These are phyloP conservation scores for Eurotiales sp. DNA, from an alignment of 2,329 filamentous ascomycete genomes.

Conservation along the genomic window DNA sequence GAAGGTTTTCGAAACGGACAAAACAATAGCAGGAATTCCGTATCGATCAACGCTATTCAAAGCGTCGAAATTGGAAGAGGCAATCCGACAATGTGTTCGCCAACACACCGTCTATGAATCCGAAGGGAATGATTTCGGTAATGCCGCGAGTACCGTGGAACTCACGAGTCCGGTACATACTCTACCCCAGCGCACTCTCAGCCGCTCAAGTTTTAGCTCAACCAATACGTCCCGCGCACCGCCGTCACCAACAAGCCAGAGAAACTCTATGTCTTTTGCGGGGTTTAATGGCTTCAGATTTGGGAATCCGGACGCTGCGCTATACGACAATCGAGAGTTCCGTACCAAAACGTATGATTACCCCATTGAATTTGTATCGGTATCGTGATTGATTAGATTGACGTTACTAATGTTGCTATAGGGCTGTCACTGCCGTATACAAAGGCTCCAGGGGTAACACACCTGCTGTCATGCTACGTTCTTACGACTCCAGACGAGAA, in stretches of 20 bases:
- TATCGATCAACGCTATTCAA: constrained; percentile 95
- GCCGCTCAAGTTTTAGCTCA: constrained; percentile 78
- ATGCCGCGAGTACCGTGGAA: constrained; percentile 39
- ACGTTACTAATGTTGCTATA: constrained; percentile 34
- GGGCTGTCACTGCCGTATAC: constrained; percentile 86
- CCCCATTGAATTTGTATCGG: not conserved
- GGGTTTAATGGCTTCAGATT: constrained; percentile 48
- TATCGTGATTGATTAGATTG: not conserved
- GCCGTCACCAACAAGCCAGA: constrained; percentile 53
- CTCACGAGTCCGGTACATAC: constrained; percentile 48
- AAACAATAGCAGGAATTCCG: constrained; percentile 92
- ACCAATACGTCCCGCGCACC: constrained; percentile 65
- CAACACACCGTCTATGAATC: constrained; percentile 76
- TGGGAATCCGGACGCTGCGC: constrained; percentile 76
- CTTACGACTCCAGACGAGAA: constrained; percentile 92
- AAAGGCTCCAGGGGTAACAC: constrained; percentile 71
- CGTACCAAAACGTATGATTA: constrained; percentile 78
- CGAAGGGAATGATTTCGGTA: constrained; percentile 73
- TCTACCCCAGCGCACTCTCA: constrained; percentile 60
- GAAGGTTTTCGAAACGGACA: constrained; percentile 95
- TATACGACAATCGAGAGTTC: constrained; percentile 85
- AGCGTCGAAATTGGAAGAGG: constrained; percentile 89
- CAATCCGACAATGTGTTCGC: constrained; percentile 81
- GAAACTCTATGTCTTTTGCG: constrained; percentile 41
- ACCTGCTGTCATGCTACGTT: constrained; percentile 72